A percentile compares a stretch with the other conserved stretches of the same genome.
Conservation (phyloP, 2,329 filamentous ascomycete species). For the Hymenoscyphus scutula region DNA sequence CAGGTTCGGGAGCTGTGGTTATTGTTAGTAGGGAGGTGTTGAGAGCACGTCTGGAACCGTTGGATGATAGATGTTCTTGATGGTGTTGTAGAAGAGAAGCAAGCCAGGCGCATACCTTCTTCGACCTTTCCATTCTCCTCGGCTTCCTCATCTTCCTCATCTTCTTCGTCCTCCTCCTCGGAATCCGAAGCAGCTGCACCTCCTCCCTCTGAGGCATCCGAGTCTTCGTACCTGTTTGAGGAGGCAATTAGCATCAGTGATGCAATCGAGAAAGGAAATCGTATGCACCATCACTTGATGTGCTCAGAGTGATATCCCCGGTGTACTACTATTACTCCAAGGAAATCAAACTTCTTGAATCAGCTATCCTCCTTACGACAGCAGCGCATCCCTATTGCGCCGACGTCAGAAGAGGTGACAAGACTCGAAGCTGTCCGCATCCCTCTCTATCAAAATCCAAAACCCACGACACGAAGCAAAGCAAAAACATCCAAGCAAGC, state of each 20-base stretch:
- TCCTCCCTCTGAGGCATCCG: slow-evolving; percentile 28
- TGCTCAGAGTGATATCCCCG: not conserved
- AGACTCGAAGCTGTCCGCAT: not conserved
- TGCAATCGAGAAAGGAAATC: not conserved
- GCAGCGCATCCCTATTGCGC: slow-evolving; percentile 4
- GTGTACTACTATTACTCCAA: too few species aligned
- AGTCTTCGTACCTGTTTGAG: slow-evolving; percentile 35
- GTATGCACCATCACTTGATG: not conserved
- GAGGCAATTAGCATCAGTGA: slow-evolving; percentile 17
- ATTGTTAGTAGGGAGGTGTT: slow-evolving; percentile 12
- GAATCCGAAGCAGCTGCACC: slow-evolving; percentile 36
- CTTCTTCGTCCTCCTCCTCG: slow-evolving; percentile 38
- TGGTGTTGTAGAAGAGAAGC: not conserved
- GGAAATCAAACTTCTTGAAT: too few species aligned
- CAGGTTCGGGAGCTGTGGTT: slow-evolving; percentile 22
- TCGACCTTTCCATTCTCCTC: slow-evolving; percentile 25
- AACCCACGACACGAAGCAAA: not conserved
- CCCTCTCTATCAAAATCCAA: not conserved
- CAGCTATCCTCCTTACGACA: not conserved
- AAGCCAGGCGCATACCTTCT: slow-evolving; percentile 20
- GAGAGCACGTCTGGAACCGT: not conserved
- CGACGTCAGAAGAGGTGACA: not conserved
- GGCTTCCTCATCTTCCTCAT: slow-evolving; percentile 27
- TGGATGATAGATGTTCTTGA: not conserved
- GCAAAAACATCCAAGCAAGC: not conserved